Evolutionary conservation across 1,284 basidiomycete genomes (phyloP), one percentile per base, ranked within the genome.

Genomic region (Cystobasidium slooffiae): DNA sequence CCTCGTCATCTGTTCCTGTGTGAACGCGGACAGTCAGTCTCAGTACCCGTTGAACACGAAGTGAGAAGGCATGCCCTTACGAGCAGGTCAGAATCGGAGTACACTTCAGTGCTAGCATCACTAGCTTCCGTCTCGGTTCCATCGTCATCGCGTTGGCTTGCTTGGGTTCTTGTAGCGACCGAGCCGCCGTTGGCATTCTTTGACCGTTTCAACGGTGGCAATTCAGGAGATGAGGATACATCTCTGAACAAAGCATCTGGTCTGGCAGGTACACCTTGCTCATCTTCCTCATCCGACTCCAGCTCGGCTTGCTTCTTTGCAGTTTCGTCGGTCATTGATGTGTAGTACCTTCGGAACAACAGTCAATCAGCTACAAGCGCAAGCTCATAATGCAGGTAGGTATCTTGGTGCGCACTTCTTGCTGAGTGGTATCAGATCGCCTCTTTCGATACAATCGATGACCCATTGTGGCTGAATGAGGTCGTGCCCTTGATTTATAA

Each of bases 381-480:
- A 10, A 14, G 41, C 53, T 14, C 37, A 64, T 14, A 7, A 62
- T 62, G 41, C 8, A 44, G 49, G 39, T 46, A 44, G 49, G 39
- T 46, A 2, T 37, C 44, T 41, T 31, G 31, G 31, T 31, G 76
- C 82, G 58, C 80, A 94, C 91, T 88, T 90, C 81, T 89, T 88
- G 46, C 83, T 84, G 59, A 93, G 81, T 0, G 91, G 89, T 14
- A 88, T 80, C 16, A 85, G 82, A 68, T 86, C 83, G 16, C 85
- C 85, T 41, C 85, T 83, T 3, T 86, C 84, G 55, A 94, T 85
- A n/a, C 89, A 93, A 79, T 93, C 91, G 56, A 86, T 81, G 63
- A 97, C 85, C 93, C 93, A 97, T 43, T 86, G 83, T 0, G 94
- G 91, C 68, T 86, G 88, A 70, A 96, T 84, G 63, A 95, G 86